Evolutionary conservation across 192 early-diverging fungal species (phyloP).

Genomic region (Coemansia sp.): DNA sequence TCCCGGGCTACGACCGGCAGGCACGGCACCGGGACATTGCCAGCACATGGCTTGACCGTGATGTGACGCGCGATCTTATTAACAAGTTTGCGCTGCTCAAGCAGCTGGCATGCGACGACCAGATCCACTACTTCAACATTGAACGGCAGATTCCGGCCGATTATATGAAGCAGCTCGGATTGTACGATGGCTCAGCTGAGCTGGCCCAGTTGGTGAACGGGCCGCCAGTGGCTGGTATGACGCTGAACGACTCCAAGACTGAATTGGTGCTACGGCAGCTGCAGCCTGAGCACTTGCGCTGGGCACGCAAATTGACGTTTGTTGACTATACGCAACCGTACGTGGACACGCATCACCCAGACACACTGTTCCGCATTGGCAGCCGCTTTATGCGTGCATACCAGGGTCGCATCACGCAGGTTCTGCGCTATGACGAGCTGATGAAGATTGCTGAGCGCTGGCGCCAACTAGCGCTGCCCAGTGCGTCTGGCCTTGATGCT

Average conservation of each 20-base stretch:
- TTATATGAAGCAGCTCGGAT: constrained; percentile 28
- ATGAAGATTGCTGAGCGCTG: constrained; percentile 55
- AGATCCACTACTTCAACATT: constrained; percentile 55
- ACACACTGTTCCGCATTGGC: constrained; percentile 54
- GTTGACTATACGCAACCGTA: constrained; percentile 55
- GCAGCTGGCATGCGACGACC: constrained; percentile 44
- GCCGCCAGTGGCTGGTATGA: constrained; percentile 49
- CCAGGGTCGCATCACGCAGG: constrained; percentile 42
- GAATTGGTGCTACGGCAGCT: constrained; percentile 47
- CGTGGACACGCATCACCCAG: constrained; percentile 50
- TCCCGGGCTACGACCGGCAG: constrained; percentile 51
- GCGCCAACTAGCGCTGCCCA: constrained; percentile 33
- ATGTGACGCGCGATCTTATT: constrained; percentile 51
- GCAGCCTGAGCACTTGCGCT: constrained; percentile 53
- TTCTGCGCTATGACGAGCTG: constrained; percentile 54
- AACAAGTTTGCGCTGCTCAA: constrained; percentile 53
- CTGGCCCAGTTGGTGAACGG: constrained; percentile 23
- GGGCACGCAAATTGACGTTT: constrained; percentile 55
- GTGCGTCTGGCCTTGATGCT: constrained; percentile 5
- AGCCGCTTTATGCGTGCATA: constrained; percentile 51
- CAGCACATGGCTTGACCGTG: constrained; percentile 51
- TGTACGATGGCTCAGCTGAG: constrained; percentile 31
- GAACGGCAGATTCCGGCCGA: constrained; percentile 41
- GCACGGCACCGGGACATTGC: constrained; percentile 41
- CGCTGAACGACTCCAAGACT: constrained; percentile 50